phyloP scores from a whole-genome alignment of 306 rosid species.

The Rubus idaeus region DNA sequence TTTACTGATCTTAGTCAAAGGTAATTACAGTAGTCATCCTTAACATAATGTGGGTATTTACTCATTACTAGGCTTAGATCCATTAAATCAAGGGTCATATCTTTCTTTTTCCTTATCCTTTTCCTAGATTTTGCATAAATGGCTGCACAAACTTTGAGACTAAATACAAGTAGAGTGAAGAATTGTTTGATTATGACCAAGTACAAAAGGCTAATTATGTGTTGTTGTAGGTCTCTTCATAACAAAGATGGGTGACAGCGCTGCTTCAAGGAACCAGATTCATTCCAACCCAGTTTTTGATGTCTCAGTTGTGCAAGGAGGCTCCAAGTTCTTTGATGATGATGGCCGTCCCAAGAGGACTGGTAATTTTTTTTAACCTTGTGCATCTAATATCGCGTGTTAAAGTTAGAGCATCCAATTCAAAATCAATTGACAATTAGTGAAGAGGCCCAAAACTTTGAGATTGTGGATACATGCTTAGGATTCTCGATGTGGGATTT shows the following conservation, averaged over 20 bases:
- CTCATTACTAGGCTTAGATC: neutral
- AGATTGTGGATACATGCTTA: neutral
- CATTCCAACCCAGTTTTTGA: conserved; percentile 52
- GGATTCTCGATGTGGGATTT: neutral
- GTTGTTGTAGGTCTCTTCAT: neutral
- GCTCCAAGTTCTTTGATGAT: conserved; percentile 61
- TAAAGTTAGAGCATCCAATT: neutral
- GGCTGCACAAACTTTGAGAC: neutral
- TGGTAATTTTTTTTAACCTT: conserved; percentile 33
- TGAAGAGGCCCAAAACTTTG: neutral
- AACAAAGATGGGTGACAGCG: conserved; percentile 49
- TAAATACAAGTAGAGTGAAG: neutral
- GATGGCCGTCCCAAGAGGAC: conserved; percentile 66
- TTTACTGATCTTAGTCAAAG: neutral
- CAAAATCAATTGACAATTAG: too few species aligned
- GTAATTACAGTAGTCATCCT: neutral
- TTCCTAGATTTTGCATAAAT: neutral
- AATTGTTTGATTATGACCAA: neutral
- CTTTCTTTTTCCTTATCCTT: neutral
- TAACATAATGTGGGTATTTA: neutral
- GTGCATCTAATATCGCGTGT: too few species aligned
- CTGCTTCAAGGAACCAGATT: conserved; percentile 13
- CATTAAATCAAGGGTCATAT: neutral
- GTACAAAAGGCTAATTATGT: neutral
- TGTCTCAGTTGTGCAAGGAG: conserved; percentile 40